phyloP scores from a whole-genome alignment of 2,329 filamentous ascomycete species.

The Elsinoe perseae region DNA sequence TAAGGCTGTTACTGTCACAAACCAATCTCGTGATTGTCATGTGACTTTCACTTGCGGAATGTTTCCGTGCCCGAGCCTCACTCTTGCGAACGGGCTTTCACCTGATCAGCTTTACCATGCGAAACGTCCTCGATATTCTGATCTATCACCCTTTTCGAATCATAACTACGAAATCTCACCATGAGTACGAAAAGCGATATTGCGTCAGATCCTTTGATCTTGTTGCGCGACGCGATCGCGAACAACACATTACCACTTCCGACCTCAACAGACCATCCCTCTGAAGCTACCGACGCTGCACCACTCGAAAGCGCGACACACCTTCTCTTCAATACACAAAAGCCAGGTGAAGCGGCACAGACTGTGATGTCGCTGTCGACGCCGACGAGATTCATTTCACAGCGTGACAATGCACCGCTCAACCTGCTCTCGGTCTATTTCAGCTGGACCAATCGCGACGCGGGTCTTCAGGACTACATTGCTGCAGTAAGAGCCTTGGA shows the following conservation, averaged over 20 bases:
- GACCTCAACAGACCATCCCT: conserved; percentile 60
- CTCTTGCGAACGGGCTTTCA: neutral
- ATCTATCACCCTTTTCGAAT: too few relatives aligned
- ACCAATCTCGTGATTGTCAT: neutral
- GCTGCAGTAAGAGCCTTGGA: conserved; percentile 73
- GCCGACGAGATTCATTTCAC: conserved; percentile 76
- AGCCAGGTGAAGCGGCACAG: conserved; percentile 47
- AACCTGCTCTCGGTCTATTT: conserved; percentile 94
- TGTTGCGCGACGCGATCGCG: conserved; percentile 76
- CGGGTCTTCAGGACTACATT: conserved; percentile 85
- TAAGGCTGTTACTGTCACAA: too few relatives aligned
- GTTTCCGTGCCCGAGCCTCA: neutral
- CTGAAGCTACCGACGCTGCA: conserved; percentile 51
- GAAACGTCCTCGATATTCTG: too few relatives aligned
- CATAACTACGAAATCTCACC: too few relatives aligned
- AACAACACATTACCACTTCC: conserved; percentile 62
- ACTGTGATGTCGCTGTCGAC: conserved; percentile 38
- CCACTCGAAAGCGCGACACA: conserved; percentile 69
- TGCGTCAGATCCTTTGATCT: conserved; percentile 59
- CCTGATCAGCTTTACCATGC: neutral
- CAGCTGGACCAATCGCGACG: conserved; percentile 89
- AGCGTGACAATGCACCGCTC: conserved; percentile 50
- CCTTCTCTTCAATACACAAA: conserved; percentile 34
- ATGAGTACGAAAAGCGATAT: conserved; percentile 52
- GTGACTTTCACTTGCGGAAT: neutral